Evolutionary conservation across 768 basidiomycete species (phyloP).

Genomic region (Hypholoma fasciculare): DNA sequence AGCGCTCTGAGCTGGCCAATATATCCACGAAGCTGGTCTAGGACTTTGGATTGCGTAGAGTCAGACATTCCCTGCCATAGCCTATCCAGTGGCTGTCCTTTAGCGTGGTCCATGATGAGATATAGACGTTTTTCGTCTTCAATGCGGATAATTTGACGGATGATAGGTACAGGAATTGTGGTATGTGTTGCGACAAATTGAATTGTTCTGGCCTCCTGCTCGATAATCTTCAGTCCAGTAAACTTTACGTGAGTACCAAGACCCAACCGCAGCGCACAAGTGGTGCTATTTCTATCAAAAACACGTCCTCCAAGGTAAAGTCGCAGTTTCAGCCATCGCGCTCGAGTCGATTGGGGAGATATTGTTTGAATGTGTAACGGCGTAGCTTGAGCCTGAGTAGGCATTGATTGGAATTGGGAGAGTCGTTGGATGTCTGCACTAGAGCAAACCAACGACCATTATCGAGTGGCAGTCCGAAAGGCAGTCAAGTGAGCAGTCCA

Average conservation of each 20-base stretch:
- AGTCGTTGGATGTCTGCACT: too few species aligned
- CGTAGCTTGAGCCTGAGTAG: too few species aligned
- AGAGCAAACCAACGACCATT: too few species aligned
- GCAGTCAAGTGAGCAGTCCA: too few species aligned
- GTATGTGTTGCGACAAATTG: slow-evolving; percentile 2
- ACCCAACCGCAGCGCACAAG: not conserved
- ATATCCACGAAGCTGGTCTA: not conserved
- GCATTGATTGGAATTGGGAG: too few species aligned
- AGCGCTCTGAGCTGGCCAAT: not conserved
- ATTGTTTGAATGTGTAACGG: too few species aligned
- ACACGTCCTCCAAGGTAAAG: too few species aligned
- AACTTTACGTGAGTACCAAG: not conserved
- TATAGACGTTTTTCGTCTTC: not conserved
- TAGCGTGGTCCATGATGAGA: not conserved
- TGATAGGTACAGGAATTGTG: slow-evolving; percentile 1
- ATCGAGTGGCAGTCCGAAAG: too few species aligned
- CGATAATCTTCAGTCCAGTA: not conserved
- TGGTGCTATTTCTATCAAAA: too few species aligned
- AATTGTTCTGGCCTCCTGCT: not conserved
- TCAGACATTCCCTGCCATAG: not conserved
- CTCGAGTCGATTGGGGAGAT: too few species aligned
- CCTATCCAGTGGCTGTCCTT: not conserved
- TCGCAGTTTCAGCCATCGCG: too few species aligned
- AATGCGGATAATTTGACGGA: not conserved
- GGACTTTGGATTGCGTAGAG: not conserved